These are phyloP conservation scores for Ilex paraguariensis DNA, from an alignment of 305 asterid species.

Conservation along the genomic window DNA sequence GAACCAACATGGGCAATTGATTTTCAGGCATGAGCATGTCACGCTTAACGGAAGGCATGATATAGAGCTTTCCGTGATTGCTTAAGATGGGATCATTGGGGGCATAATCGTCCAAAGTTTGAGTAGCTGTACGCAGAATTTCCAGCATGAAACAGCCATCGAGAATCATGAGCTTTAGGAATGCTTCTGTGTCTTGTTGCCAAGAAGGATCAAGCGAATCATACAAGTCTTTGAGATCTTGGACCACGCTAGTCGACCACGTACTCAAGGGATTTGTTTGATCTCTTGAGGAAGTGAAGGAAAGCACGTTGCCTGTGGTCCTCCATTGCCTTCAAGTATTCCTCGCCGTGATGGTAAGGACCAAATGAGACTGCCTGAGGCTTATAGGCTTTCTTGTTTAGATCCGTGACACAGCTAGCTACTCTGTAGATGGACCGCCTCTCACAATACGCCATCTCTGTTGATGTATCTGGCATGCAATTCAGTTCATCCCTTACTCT, in stretches of 20 bases:
- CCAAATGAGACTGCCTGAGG: constrained; percentile 20
- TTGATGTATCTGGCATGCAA: not conserved
- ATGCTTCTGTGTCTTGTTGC: constrained; percentile 12
- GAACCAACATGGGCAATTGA: constrained; percentile 36
- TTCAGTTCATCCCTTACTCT: not conserved
- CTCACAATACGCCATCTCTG: constrained; percentile 26
- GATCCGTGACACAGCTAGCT: constrained; percentile 34
- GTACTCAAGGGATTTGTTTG: constrained; percentile 6
- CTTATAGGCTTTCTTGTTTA: constrained; percentile 31
- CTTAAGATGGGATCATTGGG: constrained; percentile 35
- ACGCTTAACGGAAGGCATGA: constrained; percentile 27
- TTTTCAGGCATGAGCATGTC: constrained; percentile 47
- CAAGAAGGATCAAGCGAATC: constrained; percentile 19
- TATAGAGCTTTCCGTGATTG: constrained; percentile 30
- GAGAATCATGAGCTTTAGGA: constrained; percentile 40
- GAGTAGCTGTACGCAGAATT: constrained; percentile 21
- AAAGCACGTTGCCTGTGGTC: constrained; percentile 31
- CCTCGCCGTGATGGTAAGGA: not conserved
- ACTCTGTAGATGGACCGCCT: constrained; percentile 42
- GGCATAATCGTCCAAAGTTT: constrained; percentile 22
- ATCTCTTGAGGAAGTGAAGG: constrained; percentile 21
- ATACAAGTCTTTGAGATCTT: constrained; percentile 36
- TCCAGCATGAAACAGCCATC: constrained; percentile 56
- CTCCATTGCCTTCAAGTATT: constrained; percentile 22
- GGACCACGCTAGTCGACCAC: constrained; percentile 1